These are phyloP conservation scores for Pistacia atlantica DNA, from an alignment of 345 rosid species.

Conservation along the genomic window DNA sequence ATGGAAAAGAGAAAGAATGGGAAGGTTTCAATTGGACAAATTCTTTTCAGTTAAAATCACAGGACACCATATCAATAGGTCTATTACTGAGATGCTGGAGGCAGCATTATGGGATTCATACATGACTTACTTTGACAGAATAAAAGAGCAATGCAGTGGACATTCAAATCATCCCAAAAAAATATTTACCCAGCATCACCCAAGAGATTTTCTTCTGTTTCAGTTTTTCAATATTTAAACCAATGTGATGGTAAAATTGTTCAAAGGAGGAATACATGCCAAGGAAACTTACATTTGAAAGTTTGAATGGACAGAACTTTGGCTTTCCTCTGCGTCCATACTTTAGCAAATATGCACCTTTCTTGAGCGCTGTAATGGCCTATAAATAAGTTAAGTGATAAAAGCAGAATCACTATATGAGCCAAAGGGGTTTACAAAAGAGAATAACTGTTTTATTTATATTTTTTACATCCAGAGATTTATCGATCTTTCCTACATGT, in stretches of 20 bases:
- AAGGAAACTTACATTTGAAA: conserved; percentile 61
- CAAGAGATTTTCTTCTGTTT: not conserved
- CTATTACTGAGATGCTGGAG: not conserved
- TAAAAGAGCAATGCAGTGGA: not conserved
- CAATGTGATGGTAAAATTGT: not conserved
- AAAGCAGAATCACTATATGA: not conserved
- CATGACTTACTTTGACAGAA: not conserved
- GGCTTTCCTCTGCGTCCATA: conserved; percentile 93
- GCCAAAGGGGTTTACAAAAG: not conserved
- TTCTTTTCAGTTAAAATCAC: no score
- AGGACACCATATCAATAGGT: not conserved
- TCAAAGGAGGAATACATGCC: not conserved
- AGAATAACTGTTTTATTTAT: not conserved
- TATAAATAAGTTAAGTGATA: conserved; percentile 22
- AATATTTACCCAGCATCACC: not conserved
- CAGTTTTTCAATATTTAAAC: not conserved
- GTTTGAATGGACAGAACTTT: conserved; percentile 83
- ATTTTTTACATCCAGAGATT: no score
- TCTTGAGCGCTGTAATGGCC: conserved; percentile 87
- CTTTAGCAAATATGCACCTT: conserved; percentile 80
- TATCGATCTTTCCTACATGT: no score
- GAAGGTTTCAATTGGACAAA: no score
- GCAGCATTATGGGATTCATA: not conserved
- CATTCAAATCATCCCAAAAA: not conserved
- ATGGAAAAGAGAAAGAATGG: no score